These are phyloP conservation scores for Phytophthora rubi DNA, from an alignment of 352 stramenopile genomes.

Conservation along the genomic window DNA sequence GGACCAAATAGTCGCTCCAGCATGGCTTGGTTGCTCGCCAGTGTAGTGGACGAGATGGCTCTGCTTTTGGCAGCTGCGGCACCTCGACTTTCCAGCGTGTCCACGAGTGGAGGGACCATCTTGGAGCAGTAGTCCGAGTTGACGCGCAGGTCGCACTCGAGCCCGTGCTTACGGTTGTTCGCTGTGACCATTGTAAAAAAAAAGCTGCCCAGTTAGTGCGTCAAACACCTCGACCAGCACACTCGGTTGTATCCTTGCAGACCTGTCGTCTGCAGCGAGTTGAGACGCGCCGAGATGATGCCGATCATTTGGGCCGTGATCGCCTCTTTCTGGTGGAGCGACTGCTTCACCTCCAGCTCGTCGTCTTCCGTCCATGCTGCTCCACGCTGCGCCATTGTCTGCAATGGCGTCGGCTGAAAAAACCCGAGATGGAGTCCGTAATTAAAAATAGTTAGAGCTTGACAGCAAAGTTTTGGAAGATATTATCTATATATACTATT, in stretches of 20 bases:
- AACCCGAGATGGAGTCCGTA: too few relatives aligned
- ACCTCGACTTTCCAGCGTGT: constrained; percentile 69
- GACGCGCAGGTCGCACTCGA: constrained; percentile 76
- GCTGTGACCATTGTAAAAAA: constrained; percentile 26
- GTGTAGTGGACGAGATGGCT: constrained; percentile 45
- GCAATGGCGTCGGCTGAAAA: background rate
- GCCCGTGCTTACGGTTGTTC: constrained; percentile 71
- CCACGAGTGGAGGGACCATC: constrained; percentile 63
- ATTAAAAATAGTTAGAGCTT: too few relatives aligned
- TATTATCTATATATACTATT: too few relatives aligned
- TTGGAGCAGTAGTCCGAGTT: constrained; percentile 82
- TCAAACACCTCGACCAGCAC: background rate
- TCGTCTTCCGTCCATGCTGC: constrained; percentile 44
- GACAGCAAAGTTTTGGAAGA: too few relatives aligned
- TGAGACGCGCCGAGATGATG: constrained; percentile 73
- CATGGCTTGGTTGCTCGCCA: constrained; percentile 75
- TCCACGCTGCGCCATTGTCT: constrained; percentile 30
- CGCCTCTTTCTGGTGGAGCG: constrained; percentile 75
- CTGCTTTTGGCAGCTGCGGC: constrained; percentile 46
- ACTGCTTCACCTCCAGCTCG: constrained; percentile 55
- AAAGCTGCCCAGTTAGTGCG: background rate
- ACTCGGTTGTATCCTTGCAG: background rate
- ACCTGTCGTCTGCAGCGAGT: constrained; percentile 72
- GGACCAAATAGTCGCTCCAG: constrained; percentile 78
- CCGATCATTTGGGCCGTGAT: constrained; percentile 85